Evolutionary conservation across 139 green algal genomes (phyloP).

Genomic region (Chlorella sp.): DNA sequence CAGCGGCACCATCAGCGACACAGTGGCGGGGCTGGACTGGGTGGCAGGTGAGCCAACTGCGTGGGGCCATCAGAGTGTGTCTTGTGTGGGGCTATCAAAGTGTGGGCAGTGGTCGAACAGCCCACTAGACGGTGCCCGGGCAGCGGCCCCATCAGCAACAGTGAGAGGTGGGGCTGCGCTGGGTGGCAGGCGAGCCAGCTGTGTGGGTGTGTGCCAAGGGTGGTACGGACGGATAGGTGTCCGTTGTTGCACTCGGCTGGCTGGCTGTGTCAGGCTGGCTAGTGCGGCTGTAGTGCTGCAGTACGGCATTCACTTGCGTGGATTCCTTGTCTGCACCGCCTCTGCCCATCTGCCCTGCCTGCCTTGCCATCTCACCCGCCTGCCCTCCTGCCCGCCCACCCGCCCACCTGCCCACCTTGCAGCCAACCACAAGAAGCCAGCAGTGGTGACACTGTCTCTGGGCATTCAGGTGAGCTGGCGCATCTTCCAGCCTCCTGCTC

Average conservation of each 20-base stretch:
- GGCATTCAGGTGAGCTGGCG: slow-evolving; percentile 54
- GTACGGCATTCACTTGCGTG: not conserved
- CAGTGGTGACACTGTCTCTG: slow-evolving; percentile 76
- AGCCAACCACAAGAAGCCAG: slow-evolving; percentile 57
- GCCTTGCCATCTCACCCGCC: not conserved
- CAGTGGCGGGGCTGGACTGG: slow-evolving; percentile 80
- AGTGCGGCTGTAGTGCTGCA: not conserved
- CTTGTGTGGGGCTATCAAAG: too few relatives aligned
- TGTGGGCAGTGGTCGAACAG: too few relatives aligned
- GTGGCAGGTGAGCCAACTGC: slow-evolving; percentile 50
- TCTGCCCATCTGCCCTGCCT: not conserved
- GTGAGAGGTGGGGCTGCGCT: slow-evolving; percentile 78
- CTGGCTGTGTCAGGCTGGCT: not conserved
- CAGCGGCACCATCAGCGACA: slow-evolving; percentile 68
- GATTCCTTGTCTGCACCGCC: not conserved
- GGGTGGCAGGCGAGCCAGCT: slow-evolving; percentile 57
- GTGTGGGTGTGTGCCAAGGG: too few relatives aligned
- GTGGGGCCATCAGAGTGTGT: too few relatives aligned
- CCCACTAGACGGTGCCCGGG: too few relatives aligned
- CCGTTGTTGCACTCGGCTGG: not conserved
- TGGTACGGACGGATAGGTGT: too few relatives aligned
- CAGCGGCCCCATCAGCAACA: slow-evolving; percentile 68
- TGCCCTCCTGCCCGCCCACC: not conserved
- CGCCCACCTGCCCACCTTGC: not conserved
- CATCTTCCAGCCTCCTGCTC: not conserved